Base-by-base conservation (phyloP, 2,329 filamentous ascomycete species). In the Pseudogymnoascus sp. region DNA sequence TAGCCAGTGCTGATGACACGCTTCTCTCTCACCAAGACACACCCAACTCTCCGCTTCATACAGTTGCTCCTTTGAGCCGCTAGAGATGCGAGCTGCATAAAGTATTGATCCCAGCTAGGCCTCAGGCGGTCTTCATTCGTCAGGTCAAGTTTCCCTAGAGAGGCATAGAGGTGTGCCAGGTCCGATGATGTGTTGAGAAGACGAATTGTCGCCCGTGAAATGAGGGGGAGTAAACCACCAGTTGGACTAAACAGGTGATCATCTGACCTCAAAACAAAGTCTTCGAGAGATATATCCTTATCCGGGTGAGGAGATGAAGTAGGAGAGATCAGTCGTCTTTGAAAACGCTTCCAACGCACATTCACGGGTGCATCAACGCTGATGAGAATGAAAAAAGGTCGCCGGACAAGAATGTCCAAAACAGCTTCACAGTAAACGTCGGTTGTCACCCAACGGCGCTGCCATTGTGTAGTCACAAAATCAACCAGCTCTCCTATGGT, bases 21-120 rank as follows among this genome's bases (percentile, higher is more conserved):
- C 71, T 87, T 87, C 72, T 92, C 88, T 67, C 88, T 82, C 35
- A 97, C 93, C 8, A 99, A 82, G 6, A 97, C 95, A 76, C 93
- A 97, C 6, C 95, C 95, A 1, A 99, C 95, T 67, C 93, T 86
- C 31, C 95, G 84, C 78, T 97, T 97, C 95, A 99, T 99, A 79
- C 95, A 99, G 76, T 99, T 99, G 72, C 88, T 91, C 67, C 95
- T 85, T 69, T 91, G 89, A 0, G 93, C 90, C 6, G 95, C 95
- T 59, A 99, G 85, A 35, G 90, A 91, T 4, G 95, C 93, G n/a
- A 99, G 81, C 42, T 90, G 86, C 95, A 99, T 99, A 74, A 99
- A 99, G 78, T 99, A 99, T 71, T 90, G 87, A 76, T 99, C 95
- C 95, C 95, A 99, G 59, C 85, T 87, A 0, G 95, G 95, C 1